A percentile compares a stretch with the other conserved stretches of the same genome.
Conservation (phyloP, 1,284 basidiomycete species). For the Amylostereum areolatum region DNA sequence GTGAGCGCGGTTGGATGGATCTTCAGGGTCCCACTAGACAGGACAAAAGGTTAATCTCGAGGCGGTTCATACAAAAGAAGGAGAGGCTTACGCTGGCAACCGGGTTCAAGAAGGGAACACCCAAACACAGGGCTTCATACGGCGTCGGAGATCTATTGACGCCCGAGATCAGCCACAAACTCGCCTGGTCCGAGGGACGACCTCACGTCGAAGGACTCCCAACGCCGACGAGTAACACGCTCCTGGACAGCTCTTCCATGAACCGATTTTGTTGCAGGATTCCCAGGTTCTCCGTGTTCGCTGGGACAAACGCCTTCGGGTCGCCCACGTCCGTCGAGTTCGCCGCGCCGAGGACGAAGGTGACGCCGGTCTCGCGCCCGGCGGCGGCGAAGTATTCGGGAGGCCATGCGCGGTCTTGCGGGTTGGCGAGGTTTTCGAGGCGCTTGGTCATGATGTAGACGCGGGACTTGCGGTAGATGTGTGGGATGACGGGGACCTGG, state of each 20-base stretch:
- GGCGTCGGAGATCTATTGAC: conserved; percentile 24
- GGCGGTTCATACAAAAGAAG: not conserved
- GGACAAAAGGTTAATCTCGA: not conserved
- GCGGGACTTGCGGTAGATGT: conserved; percentile 19
- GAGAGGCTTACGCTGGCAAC: conserved; percentile 10
- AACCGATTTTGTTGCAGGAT: not conserved
- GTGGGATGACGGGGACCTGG: conserved; percentile 17
- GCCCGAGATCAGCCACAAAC: conserved; percentile 5
- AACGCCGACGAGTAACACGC: conserved; percentile 14
- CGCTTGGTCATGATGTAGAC: conserved; percentile 28
- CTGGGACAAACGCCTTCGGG: not conserved
- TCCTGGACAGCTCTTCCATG: conserved; percentile 6
- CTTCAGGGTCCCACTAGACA: conserved; percentile 18
- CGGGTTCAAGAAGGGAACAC: conserved; percentile 35
- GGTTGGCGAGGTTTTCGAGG: conserved; percentile 7
- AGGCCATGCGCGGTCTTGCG: conserved; percentile 21
- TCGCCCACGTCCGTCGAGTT: not conserved
- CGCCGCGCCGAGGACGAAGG: conserved; percentile 7
- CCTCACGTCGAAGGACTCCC: conserved; percentile 14
- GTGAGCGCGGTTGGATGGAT: conserved; percentile 22
- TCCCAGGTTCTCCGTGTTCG: not conserved
- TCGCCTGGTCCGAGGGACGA: conserved; percentile 11
- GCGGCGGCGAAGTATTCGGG: conserved; percentile 10
- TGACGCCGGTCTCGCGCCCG: not conserved
- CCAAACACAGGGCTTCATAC: conserved; percentile 34